These are phyloP conservation scores for Solanum medicagineum DNA, from an alignment of 257 asterid genomes.

Conservation along the genomic window DNA sequence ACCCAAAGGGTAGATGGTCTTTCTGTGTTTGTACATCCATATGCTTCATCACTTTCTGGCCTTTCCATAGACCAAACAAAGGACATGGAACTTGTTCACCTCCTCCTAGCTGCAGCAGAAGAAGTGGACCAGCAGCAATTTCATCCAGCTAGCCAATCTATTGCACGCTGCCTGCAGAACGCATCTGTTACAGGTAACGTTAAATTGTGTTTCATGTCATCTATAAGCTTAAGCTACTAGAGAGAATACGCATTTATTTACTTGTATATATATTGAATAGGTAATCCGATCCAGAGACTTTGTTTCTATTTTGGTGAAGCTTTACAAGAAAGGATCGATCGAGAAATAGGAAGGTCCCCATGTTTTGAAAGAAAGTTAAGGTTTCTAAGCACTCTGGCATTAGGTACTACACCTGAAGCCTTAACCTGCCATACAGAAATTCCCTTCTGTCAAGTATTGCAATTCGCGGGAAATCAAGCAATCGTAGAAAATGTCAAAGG, in stretches of 20 bases:
- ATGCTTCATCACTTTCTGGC: slow-evolving; percentile 31
- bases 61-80: slow-evolving; percentile 29
- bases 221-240: background rate
- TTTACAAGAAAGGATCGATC: slow-evolving; percentile 27
- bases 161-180: slow-evolving; percentile 26
- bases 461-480: slow-evolving; percentile 47
- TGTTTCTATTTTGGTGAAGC: slow-evolving; percentile 41
- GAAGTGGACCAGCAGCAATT: slow-evolving; percentile 19
- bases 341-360: slow-evolving; percentile 12
- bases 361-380: background rate
- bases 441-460: slow-evolving; percentile 46
- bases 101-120: slow-evolving; percentile 44
- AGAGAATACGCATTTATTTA: background rate
- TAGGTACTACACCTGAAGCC: slow-evolving; percentile 32
- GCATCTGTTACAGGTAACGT: slow-evolving; percentile 25
- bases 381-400: slow-evolving; percentile 7
- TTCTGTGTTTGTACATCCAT: slow-evolving; percentile 45
- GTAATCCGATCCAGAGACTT: slow-evolving; percentile 46
- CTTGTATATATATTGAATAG: slow-evolving; percentile 1
- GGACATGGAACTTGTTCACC: slow-evolving; percentile 42
- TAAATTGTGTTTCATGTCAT: background rate
- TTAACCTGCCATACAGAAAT: slow-evolving; percentile 32
- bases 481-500: slow-evolving; percentile 25
- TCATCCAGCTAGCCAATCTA: slow-evolving; percentile 24
- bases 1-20: slow-evolving; percentile 35